Conservation (phyloP, 2,329 filamentous ascomycete species). For the Sodiomyces alkalinus region DNA sequence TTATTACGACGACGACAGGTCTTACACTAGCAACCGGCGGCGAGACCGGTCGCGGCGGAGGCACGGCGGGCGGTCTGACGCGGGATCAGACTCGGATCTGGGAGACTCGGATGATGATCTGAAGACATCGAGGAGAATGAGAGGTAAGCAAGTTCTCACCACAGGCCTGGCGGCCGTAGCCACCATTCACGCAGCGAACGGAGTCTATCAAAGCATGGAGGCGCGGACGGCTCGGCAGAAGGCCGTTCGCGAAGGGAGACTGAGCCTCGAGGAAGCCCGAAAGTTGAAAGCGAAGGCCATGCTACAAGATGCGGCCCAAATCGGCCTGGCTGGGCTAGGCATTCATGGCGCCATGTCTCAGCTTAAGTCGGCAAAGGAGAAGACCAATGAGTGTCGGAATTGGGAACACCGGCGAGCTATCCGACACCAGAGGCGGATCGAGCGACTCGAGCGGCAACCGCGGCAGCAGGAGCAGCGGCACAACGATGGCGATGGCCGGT, state of each 20-base stretch:
- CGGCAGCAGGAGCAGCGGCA: slow-evolving; percentile 23
- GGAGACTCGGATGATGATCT: slow-evolving; percentile 43
- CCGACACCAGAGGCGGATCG: slow-evolving; percentile 32
- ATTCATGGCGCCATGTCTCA: slow-evolving; percentile 41
- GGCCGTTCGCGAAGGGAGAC: slow-evolving; percentile 36
- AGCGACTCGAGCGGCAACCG: slow-evolving; percentile 17
- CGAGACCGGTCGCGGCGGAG: slow-evolving; percentile 18
- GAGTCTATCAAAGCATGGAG: slow-evolving; percentile 42
- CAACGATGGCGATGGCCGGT: slow-evolving; percentile 31
- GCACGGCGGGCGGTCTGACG: slow-evolving; percentile 26
- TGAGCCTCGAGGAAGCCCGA: slow-evolving; percentile 34
- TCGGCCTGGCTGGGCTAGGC: slow-evolving; percentile 41
- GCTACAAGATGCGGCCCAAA: slow-evolving; percentile 41
- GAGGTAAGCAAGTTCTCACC: slow-evolving; percentile 46
- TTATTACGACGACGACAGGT: slow-evolving; percentile 32
- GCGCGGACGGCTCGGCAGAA: slow-evolving; percentile 36
- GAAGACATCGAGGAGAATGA: slow-evolving; percentile 38
- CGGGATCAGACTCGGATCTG: slow-evolving; percentile 37
- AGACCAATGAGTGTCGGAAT: slow-evolving; percentile 29
- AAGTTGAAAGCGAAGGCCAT: slow-evolving; percentile 42
- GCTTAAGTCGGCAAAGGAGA: slow-evolving; percentile 38
- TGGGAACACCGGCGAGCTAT: slow-evolving; percentile 33
- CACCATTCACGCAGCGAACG: slow-evolving; percentile 44
- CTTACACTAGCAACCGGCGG: slow-evolving; percentile 23
- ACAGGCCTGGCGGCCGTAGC: slow-evolving; percentile 41